These are phyloP conservation scores for Primulina eburnea DNA, from an alignment of 257 asterid species.

Conservation along the genomic window DNA sequence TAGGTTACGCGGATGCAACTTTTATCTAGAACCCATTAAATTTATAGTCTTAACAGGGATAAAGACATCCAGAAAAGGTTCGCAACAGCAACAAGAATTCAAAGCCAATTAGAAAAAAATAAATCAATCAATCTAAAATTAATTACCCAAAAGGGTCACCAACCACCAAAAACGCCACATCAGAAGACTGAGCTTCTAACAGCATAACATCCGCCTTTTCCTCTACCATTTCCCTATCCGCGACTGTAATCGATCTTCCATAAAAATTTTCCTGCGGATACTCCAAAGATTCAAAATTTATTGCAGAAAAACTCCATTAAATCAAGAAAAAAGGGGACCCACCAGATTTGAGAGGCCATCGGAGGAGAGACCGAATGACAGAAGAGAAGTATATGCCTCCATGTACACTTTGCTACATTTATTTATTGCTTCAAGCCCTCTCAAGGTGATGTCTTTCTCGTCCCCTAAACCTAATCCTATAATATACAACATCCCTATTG, in stretches of 20 bases:
- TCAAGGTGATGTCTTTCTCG: conserved; percentile 77
- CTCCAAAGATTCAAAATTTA: conserved; percentile 25
- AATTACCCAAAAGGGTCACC: conserved; percentile 94
- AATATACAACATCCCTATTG: conserved; percentile 53
- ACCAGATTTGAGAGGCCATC: conserved; percentile 74
- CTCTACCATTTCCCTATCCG: conserved; percentile 87
- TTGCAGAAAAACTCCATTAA: conserved; percentile 8
- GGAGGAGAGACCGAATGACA: conserved; percentile 75
- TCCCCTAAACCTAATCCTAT: conserved; percentile 86
- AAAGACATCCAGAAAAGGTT: background rate
- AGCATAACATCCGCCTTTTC: conserved; percentile 82
- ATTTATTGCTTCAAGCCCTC: conserved; percentile 82
- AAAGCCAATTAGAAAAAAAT: background rate
- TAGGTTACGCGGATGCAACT: background rate
- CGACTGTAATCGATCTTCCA: conserved; percentile 61
- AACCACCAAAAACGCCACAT: conserved; percentile 89
- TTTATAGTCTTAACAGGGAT: background rate
- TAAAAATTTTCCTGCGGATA: conserved; percentile 62
- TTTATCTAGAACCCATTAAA: too few relatives aligned
- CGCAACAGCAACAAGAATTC: background rate
- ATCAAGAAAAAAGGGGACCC: conserved; percentile 6
- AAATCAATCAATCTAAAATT: background rate
- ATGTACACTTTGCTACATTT: conserved; percentile 67
- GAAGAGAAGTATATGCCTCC: conserved; percentile 95
- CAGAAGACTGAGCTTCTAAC: conserved; percentile 60